These are phyloP conservation scores for Eutrema japonicum DNA, from an alignment of 345 rosid species.

Conservation along the genomic window DNA sequence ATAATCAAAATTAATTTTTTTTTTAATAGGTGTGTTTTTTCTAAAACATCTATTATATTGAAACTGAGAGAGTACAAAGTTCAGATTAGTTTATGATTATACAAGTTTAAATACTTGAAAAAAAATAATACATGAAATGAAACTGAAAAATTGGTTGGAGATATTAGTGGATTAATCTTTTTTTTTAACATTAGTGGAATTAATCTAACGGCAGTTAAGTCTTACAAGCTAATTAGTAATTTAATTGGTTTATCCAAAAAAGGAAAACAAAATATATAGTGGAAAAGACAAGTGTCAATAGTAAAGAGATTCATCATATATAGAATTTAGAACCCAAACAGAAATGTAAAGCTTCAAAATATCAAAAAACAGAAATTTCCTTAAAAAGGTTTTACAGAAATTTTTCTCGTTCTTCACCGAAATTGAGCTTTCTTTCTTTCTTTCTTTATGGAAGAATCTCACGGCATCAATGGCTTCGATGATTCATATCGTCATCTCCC, in stretches of 20 bases:
- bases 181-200: slow-evolving; percentile 15
- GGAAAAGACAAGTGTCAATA: slow-evolving; percentile 41
- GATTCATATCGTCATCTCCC: slow-evolving; percentile 83
- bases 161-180: slow-evolving; percentile 27
- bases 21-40: too few relatives aligned
- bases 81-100: not conserved
- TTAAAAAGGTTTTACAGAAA: slow-evolving; percentile 9
- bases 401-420: not conserved
- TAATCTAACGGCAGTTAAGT: slow-evolving; percentile 34
- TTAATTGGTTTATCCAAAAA: slow-evolving; percentile 30
- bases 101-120: not conserved
- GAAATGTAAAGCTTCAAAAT: slow-evolving; percentile 27
- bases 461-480: slow-evolving; percentile 51
- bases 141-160: slow-evolving; percentile 27
- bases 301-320: slow-evolving; percentile 18
- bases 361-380: slow-evolving; percentile 7
- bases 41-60: too few relatives aligned
- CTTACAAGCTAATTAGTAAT: not conserved
- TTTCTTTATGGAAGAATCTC: slow-evolving; percentile 48
- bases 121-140: slow-evolving; percentile 4
- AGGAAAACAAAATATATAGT: not conserved
- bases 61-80: not conserved
- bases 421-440: slow-evolving; percentile 1
- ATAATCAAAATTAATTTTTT: too few relatives aligned
- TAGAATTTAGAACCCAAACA: slow-evolving; percentile 22